A percentile compares a stretch with the other conserved stretches of the same genome.
Conservation (phyloP, 2,329 filamentous ascomycete genomes). For the Aspergillus texensis region DNA sequence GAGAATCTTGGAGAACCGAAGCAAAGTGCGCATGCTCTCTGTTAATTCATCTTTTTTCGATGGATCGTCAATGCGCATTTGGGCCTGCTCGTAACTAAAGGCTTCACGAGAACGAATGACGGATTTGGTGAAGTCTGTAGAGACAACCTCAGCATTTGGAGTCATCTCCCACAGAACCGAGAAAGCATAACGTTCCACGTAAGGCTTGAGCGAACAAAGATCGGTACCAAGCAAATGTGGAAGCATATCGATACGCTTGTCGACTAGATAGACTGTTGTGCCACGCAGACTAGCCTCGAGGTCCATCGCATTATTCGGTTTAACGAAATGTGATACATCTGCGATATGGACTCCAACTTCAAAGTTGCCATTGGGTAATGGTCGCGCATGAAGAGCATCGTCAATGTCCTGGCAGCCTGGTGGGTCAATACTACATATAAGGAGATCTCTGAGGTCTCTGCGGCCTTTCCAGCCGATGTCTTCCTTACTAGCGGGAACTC, state of each 20-base stretch:
- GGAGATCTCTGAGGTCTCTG: conserved; percentile 77
- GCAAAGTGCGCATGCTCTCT: conserved; percentile 79
- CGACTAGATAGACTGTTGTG: conserved; percentile 95
- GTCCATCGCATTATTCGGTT: conserved; percentile 96
- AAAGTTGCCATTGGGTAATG: conserved; percentile 86
- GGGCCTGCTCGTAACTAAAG: conserved; percentile 96
- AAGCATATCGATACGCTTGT: conserved; percentile 99
- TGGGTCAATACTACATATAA: conserved; percentile 97
- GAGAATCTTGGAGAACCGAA: conserved; percentile 88
- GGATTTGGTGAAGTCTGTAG: conserved; percentile 89
- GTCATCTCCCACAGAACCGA: conserved; percentile 89
- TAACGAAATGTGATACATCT: conserved; percentile 98
- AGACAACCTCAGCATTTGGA: conserved; percentile 80
- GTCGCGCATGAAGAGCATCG: conserved; percentile 86
- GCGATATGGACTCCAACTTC: conserved; percentile 98
- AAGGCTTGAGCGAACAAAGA: conserved; percentile 92
- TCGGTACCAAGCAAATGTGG: conserved; percentile 95
- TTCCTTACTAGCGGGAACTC: conserved; percentile 75
- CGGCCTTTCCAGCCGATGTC: conserved; percentile 87
- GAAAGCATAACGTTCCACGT: conserved; percentile 92
- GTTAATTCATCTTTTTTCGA: conserved; percentile 89
- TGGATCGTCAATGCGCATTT: conserved; percentile 86
- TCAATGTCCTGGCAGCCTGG: conserved; percentile 97
- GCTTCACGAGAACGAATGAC: conserved; percentile 96
- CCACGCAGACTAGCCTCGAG: conserved; percentile 89